phyloP scores from a whole-genome alignment of 73 alveolate genomes.

The Uronychia binucleata region DNA sequence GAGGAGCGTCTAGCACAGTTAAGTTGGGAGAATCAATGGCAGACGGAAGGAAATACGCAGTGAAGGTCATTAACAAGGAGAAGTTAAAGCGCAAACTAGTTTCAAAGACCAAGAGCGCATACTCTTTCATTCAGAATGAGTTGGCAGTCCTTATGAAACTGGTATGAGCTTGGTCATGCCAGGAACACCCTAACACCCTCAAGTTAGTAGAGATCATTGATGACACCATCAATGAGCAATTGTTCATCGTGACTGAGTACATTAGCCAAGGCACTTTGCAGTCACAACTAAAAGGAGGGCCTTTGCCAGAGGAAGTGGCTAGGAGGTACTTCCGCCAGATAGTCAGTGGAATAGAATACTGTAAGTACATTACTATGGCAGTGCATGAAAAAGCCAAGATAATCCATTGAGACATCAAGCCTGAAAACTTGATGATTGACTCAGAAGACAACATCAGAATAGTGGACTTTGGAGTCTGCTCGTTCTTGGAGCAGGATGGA shows the following conservation, averaged over 20 bases:
- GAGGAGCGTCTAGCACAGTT: conserved; percentile 42
- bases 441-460: conserved; percentile 10
- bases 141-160: conserved; percentile 60
- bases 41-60: conserved; percentile 19
- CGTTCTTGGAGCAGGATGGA: not conserved
- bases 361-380: too few relatives aligned
- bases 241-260: conserved; percentile 61
- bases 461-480: conserved; percentile 61
- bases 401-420: conserved; percentile 55
- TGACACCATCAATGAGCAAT: conserved; percentile 35
- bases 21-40: conserved; percentile 14
- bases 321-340: not conserved
- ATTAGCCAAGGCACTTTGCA: conserved; percentile 26
- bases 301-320: not conserved
- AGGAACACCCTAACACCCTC: conserved; percentile 56
- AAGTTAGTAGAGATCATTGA: conserved; percentile 59
- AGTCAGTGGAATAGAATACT: conserved; percentile 9
- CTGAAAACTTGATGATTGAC: conserved; percentile 26
- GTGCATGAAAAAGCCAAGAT: conserved; percentile 65
- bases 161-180: not conserved
- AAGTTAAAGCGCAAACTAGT: conserved; percentile 38
- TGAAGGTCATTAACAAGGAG: conserved; percentile 47
- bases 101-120: conserved; percentile 28
- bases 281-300: conserved; percentile 4
- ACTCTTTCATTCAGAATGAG: conserved; percentile 32